phyloP scores from a whole-genome alignment of 495 filamentous ascomycete genomes.

The Penicillium macrosclerotiorum region DNA sequence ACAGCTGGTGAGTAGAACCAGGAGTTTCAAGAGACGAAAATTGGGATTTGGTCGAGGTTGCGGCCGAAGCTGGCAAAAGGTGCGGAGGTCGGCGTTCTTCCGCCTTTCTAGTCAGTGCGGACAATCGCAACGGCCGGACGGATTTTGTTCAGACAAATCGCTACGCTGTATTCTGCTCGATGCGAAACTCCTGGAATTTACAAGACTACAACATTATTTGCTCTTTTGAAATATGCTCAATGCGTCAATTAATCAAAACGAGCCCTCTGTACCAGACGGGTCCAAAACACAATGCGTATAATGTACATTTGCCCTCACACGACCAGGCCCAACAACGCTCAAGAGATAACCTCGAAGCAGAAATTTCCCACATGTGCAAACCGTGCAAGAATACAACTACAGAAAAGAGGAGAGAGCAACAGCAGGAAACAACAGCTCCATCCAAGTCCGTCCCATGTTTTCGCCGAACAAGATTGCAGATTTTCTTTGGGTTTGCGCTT shows the following conservation, averaged over 20 bases:
- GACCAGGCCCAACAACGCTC: conserved; percentile 28
- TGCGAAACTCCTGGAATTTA: not conserved
- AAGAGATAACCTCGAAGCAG: conserved; percentile 25
- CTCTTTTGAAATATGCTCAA: conserved; percentile 20
- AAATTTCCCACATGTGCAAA: conserved; percentile 6
- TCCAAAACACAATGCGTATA: conserved; percentile 41
- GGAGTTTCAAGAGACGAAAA: too few relatives aligned
- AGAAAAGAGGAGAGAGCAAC: conserved; percentile 22
- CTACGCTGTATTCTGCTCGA: not conserved
- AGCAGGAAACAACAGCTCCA: conserved; percentile 20
- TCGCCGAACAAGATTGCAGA: too few relatives aligned
- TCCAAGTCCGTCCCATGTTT: conserved; percentile 11
- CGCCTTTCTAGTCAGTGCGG: conserved; percentile 7
- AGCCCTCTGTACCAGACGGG: conserved; percentile 33
- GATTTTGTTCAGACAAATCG: too few relatives aligned
- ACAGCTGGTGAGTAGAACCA: not conserved
- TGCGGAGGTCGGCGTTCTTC: conserved; percentile 7
- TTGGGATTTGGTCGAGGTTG: conserved; percentile 8
- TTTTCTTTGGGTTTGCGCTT: conserved; percentile 9
- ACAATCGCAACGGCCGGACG: too few relatives aligned
- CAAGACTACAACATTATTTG: not conserved
- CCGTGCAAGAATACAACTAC: conserved; percentile 12
- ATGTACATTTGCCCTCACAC: conserved; percentile 44
- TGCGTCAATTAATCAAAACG: conserved; percentile 31
- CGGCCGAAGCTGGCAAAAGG: conserved; percentile 1